Conservation (phyloP, 2,329 filamentous ascomycete genomes). For the Pseudogymnoascus pannorum region DNA sequence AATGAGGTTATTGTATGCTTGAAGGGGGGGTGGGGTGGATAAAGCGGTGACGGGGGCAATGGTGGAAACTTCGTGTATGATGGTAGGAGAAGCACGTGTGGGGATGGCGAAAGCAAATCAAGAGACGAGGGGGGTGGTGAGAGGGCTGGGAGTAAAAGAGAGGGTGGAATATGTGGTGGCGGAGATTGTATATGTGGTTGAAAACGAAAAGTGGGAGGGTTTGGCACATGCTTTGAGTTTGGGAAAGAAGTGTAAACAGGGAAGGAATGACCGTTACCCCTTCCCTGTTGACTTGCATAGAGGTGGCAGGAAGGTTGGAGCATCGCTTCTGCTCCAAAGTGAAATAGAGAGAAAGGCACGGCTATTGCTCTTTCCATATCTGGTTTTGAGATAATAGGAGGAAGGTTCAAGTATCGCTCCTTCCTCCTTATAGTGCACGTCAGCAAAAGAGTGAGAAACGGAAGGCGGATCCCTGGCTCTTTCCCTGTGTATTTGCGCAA, state of each 20-base stretch:
- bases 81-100: neutral
- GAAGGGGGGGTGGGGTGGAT: slow-evolving; percentile 13
- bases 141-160: slow-evolving; percentile 22
- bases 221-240: slow-evolving; percentile 26
- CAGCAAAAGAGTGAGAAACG: no score
- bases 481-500: neutral
- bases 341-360: neutral
- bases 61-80: slow-evolving; percentile 17
- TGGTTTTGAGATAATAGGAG: neutral
- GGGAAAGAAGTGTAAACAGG: slow-evolving; percentile 30
- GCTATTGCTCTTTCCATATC: neutral
- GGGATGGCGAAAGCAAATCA: slow-evolving; percentile 30
- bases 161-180: slow-evolving; percentile 23
- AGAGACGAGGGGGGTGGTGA: slow-evolving; percentile 29
- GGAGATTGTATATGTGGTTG: slow-evolving; percentile 19
- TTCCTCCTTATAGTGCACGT: no score
- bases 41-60: slow-evolving; percentile 16
- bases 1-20: slow-evolving; percentile 9
- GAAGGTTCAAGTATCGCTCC: no score
- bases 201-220: slow-evolving; percentile 24
- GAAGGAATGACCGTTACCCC: neutral
- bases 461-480: neutral
- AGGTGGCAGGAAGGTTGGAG: neutral
- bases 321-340: neutral
- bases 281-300: neutral